Percentiles rank a stretch among this genome's conserved stretches.
Evolutionary conservation across 768 basidiomycete genomes (phyloP).

Genomic region (Kwoniella mangroviensis): DNA sequence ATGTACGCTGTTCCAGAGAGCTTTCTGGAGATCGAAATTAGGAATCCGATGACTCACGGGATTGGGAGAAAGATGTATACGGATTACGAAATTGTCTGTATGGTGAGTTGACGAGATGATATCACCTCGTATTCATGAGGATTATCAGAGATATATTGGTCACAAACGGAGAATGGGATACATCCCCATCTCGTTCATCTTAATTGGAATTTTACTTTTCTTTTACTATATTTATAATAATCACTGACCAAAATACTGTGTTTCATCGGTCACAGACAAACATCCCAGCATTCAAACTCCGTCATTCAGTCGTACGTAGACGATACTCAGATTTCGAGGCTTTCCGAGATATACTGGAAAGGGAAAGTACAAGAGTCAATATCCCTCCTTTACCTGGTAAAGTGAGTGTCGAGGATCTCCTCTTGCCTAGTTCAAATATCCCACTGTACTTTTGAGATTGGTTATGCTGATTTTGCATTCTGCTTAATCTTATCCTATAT

Average conservation of each 20-base stretch:
- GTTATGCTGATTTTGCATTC: no score
- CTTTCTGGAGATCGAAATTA: slow-evolving; percentile 95
- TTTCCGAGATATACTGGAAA: slow-evolving; percentile 95
- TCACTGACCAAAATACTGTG: neutral
- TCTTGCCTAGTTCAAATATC: no score
- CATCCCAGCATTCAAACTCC: slow-evolving; percentile 97
- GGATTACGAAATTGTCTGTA: slow-evolving; percentile 97
- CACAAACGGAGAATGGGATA: no score
- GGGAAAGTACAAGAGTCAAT: slow-evolving; percentile 95
- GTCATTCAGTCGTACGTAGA: slow-evolving; percentile 83
- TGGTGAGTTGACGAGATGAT: slow-evolving; percentile 63
- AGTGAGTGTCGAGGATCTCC: slow-evolving; percentile 36
- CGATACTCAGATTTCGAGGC: slow-evolving; percentile 94
- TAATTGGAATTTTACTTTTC: no score
- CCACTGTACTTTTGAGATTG: no score
- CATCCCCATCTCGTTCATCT: no score
- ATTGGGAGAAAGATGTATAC: slow-evolving; percentile 99
- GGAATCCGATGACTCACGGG: slow-evolving; percentile 96
- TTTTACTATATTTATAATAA: neutral
- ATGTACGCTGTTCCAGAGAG: slow-evolving; percentile 98
- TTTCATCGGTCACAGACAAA: slow-evolving; percentile 71
- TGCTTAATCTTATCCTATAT: neutral
- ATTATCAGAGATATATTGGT: no score
- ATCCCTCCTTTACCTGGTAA: slow-evolving; percentile 97
- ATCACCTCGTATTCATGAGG: no score